These are phyloP conservation scores for Daldinia eschscholtzii DNA, from an alignment of 2,329 filamentous ascomycete genomes.

Conservation along the genomic window DNA sequence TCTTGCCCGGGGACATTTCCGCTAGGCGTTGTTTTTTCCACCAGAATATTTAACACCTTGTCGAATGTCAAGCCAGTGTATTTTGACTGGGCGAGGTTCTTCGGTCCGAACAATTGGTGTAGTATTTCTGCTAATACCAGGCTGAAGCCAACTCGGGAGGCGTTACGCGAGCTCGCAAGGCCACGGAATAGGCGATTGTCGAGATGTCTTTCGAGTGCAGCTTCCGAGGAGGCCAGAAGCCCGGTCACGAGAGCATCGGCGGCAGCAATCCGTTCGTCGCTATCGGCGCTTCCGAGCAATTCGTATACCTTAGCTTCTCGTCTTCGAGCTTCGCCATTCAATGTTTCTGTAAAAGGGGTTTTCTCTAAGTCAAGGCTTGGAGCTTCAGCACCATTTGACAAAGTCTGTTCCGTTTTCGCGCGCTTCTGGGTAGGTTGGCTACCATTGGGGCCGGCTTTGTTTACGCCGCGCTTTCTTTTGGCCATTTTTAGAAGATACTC, in stretches of 20 bases:
- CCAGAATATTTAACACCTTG: slow-evolving; percentile 64
- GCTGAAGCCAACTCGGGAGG: slow-evolving; percentile 88
- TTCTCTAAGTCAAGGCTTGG: slow-evolving; percentile 54
- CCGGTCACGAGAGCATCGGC: slow-evolving; percentile 70
- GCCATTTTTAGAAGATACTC: slow-evolving; percentile 52
- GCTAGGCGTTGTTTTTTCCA: slow-evolving; percentile 67
- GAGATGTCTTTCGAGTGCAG: slow-evolving; percentile 69
- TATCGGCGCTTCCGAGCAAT: slow-evolving; percentile 70
- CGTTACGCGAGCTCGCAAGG: slow-evolving; percentile 89
- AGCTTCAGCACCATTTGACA: slow-evolving; percentile 41
- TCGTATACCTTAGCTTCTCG: slow-evolving; percentile 72
- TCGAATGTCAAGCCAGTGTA: slow-evolving; percentile 69
- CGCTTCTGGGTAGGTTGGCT: slow-evolving; percentile 55
- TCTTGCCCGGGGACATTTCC: slow-evolving; percentile 75
- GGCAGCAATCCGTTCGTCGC: slow-evolving; percentile 67
- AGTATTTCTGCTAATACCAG: slow-evolving; percentile 87
- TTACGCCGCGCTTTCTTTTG: slow-evolving; percentile 59
- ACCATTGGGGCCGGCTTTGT: slow-evolving; percentile 47
- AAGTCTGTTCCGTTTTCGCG: slow-evolving; percentile 51
- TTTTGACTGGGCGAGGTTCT: slow-evolving; percentile 59
- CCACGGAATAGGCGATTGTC: slow-evolving; percentile 83
- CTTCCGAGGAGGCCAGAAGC: slow-evolving; percentile 65
- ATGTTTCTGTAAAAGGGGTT: slow-evolving; percentile 65
- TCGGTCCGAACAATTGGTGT: slow-evolving; percentile 73
- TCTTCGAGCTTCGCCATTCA: slow-evolving; percentile 66